Evolutionary conservation across 1,284 basidiomycete genomes (phyloP).

Genomic region (Sporisorium iseilematis-ciliati): DNA sequence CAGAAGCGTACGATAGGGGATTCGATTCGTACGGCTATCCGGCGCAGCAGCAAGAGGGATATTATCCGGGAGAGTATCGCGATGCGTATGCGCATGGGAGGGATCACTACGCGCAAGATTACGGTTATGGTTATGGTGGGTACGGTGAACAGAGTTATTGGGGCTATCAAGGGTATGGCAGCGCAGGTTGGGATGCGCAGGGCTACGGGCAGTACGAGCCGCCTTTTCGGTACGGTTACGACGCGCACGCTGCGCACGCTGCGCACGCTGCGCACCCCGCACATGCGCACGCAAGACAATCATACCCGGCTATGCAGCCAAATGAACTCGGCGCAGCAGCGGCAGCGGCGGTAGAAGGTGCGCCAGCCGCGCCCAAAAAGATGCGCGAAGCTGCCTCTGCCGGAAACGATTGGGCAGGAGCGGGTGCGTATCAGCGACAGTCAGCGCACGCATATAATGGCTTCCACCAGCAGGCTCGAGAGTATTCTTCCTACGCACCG

Average conservation of each 20-base stretch:
- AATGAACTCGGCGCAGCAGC: not conserved
- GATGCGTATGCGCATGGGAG: not conserved
- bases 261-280: not conserved
- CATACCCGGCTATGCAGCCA: not conserved
- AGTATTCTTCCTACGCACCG: slow-evolving; percentile 9
- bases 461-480: slow-evolving; percentile 7
- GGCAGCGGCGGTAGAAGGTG: slow-evolving; percentile 3
- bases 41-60: not conserved
- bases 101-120: slow-evolving; percentile 10
- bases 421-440: not conserved
- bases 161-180: not conserved
- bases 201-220: not conserved
- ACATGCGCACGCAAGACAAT: slow-evolving; percentile 4
- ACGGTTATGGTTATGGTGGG: not conserved
- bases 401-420: too few relatives aligned
- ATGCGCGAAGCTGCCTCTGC: slow-evolving; percentile 26
- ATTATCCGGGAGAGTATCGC: slow-evolving; percentile 2
- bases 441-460: slow-evolving; percentile 8
- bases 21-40: not conserved
- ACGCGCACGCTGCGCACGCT: slow-evolving; percentile 1
- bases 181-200: slow-evolving; percentile 4
- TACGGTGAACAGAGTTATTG: slow-evolving; percentile 3
- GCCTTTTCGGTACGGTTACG: not conserved
- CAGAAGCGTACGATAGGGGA: not conserved
- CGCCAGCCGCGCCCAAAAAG: slow-evolving; percentile 25